Conservation (phyloP, 2,329 filamentous ascomycete species). For the Dryadomyces sulphureus region DNA sequence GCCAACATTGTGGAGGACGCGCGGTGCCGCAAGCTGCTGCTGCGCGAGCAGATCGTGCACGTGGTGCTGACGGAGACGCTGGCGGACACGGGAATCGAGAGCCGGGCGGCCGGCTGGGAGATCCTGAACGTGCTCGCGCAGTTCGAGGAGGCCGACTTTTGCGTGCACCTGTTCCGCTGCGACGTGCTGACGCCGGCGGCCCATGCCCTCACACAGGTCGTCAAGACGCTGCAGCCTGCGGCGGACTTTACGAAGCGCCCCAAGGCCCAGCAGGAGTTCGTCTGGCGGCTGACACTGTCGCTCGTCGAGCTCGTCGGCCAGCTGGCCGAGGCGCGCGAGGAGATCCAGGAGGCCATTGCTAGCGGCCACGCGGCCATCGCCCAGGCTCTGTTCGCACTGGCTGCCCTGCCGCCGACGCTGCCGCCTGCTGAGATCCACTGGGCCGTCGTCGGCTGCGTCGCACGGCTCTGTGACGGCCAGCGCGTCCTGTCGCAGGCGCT, state of each 20-base stretch:
- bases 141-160: constrained; percentile 53
- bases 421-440: constrained; percentile 25
- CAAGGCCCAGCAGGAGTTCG: constrained; percentile 36
- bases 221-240: constrained; percentile 21
- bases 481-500: constrained; percentile 32
- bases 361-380: constrained; percentile 28
- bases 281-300: constrained; percentile 39
- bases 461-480: constrained; percentile 42
- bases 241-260: constrained; percentile 31
- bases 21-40: constrained; percentile 47
- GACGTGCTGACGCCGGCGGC: constrained; percentile 47
- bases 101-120: constrained; percentile 51
- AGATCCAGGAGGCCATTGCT: constrained; percentile 41
- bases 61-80: constrained; percentile 49
- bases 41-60: constrained; percentile 51
- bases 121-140: constrained; percentile 46
- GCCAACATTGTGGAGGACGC: constrained; percentile 47
- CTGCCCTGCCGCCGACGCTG: constrained; percentile 21
- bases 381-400: constrained; percentile 38
- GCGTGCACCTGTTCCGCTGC: constrained; percentile 46
- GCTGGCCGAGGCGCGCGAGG: constrained; percentile 44
- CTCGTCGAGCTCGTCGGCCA: constrained; percentile 37
- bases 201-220: constrained; percentile 30
- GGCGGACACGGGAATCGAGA: constrained; percentile 47
- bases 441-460: constrained; percentile 38